Base-by-base conservation (phyloP, 768 basidiomycete species). In the Hypholoma sublateritium region DNA sequence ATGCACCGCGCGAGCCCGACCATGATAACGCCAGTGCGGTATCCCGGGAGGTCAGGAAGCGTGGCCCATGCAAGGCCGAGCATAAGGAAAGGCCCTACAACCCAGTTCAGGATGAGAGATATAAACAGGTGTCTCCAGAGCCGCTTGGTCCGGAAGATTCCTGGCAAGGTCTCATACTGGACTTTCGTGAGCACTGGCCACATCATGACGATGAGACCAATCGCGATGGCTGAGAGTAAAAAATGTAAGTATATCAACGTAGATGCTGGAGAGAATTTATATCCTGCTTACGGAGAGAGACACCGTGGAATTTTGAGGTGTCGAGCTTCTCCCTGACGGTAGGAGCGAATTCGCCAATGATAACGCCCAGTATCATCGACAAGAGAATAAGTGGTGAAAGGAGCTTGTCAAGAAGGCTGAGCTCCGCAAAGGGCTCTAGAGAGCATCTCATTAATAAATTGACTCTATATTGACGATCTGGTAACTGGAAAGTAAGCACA, bases 141-240 rank as follows among this genome's bases (percentile, higher is more conserved):
- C 1, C 72, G 69, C 11, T 70, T 61, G 1, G 84, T 79, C 1
- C 71, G 67, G 60, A 92, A 80, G 24, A 91, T 68, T 11, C 66
- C 56, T 0, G 86, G 86, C 1, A 94, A 77, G 1, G 72, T 67
- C 67, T 93, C 92, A 67, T 90, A 93, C 65, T 87, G 87, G 9
- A 92, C 86, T 71, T 86, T 87, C 45, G 85, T 84, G 52, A 88
- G 79, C 36, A 87, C 80, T 1, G 91, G 92, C 88, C 89, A 92
- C 88, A 93, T 93, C 80, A 94, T 94, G 51, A 93, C 74, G 16
- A 93, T 81, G 36, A 94, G 81, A 1, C 91, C 93, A 41, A 93
- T 76, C 13, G 87, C 87, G 46, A 93, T 90, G 1, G 91, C 91
- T 93, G 28, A 7, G 5, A 9, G 28, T 32, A 6, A 3, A 1